phyloP scores from a whole-genome alignment of 768 basidiomycete genomes.

The Collybia mongolica region DNA sequence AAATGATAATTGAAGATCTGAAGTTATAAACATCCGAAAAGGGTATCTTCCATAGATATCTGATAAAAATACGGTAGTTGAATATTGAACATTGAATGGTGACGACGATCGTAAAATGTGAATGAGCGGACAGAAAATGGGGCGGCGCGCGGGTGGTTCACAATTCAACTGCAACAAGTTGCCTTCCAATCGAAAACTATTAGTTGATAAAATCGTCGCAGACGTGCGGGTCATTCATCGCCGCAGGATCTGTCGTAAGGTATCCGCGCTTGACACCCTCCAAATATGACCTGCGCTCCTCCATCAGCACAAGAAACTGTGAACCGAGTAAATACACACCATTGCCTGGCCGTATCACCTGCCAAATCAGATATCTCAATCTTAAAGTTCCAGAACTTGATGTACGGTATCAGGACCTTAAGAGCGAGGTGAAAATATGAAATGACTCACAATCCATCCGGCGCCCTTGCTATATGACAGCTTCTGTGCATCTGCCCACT shows the following conservation, averaged over 20 bases:
- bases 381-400: slow-evolving; percentile 70
- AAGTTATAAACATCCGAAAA: no score
- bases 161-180: no score
- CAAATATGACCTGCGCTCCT: slow-evolving; percentile 59
- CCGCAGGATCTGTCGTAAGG: slow-evolving; percentile 61
- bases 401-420: background rate
- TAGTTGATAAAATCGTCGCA: slow-evolving; percentile 50
- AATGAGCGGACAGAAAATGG: no score
- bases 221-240: slow-evolving; percentile 56
- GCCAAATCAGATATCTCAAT: slow-evolving; percentile 54
- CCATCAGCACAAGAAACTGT: background rate
- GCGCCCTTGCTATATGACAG: slow-evolving; percentile 54
- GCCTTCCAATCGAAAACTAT: background rate
- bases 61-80: no score
- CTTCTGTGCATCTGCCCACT: slow-evolving; percentile 82
- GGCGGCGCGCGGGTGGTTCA: no score
- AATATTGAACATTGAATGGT: no score
- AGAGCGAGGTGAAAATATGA: background rate
- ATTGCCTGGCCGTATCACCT: slow-evolving; percentile 57
- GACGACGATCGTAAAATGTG: no score
- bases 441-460: slow-evolving; percentile 63
- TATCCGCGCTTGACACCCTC: slow-evolving; percentile 59
- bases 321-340: slow-evolving; percentile 38
- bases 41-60: no score
- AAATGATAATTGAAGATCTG: no score